Percentiles rank a stretch among this genome's conserved stretches.
phyloP scores from a whole-genome alignment of 306 rosid species.

The Argentina anserina region DNA sequence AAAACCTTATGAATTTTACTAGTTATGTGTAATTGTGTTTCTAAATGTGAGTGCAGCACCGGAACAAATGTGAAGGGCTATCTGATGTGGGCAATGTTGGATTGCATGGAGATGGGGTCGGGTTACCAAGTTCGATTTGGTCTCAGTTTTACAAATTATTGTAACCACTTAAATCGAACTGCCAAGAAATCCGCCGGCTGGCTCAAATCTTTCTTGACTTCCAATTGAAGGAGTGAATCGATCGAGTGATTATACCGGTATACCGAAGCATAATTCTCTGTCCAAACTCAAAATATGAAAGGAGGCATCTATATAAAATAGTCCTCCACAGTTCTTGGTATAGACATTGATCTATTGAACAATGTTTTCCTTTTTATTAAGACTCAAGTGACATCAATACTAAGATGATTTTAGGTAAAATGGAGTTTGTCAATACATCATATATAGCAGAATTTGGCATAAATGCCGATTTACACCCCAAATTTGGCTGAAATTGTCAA shows the following conservation, averaged over 20 bases:
- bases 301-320: too few relatives aligned
- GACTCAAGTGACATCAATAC: too few relatives aligned
- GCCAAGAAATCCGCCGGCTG: not conserved
- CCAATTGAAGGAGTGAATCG: not conserved
- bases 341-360: too few relatives aligned
- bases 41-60: not conserved
- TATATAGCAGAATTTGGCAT: too few relatives aligned
- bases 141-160: not conserved
- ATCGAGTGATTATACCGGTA: not conserved
- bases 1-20: too few relatives aligned
- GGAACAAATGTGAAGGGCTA: not conserved
- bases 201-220: not conserved
- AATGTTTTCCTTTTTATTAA: too few relatives aligned
- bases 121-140: not conserved
- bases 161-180: not conserved
- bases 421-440: too few relatives aligned
- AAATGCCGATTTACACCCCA: too few relatives aligned
- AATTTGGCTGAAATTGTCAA: too few relatives aligned
- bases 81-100: not conserved
- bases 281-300: too few relatives aligned
- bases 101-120: not conserved
- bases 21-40: not conserved
- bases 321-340: too few relatives aligned
- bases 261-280: not conserved
- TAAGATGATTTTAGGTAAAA: too few relatives aligned